A percentile compares a stretch with the other conserved stretches of the same genome.
Conservation (phyloP, 352 stramenopile species). For the Pythium apleroticum region DNA sequence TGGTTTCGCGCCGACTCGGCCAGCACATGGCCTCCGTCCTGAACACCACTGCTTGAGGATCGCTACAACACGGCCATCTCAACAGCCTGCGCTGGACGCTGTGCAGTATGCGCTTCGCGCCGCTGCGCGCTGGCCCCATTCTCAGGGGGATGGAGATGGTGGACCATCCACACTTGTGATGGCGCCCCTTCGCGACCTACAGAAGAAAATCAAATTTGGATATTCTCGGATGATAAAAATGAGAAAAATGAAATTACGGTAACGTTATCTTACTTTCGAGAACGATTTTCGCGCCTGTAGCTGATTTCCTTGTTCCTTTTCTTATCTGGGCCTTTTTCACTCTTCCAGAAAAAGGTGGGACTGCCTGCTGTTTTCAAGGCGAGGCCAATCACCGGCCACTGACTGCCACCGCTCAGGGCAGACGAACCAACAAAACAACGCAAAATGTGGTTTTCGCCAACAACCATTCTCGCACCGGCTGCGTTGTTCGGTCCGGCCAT, state of each 20-base stretch:
- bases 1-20: neutral
- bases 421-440: conserved; percentile 13
- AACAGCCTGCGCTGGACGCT: neutral
- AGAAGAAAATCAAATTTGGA: conserved; percentile 1
- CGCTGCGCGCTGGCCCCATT: neutral
- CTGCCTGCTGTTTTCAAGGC: conserved; percentile 9
- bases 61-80: neutral
- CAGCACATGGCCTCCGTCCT: too few species aligned
- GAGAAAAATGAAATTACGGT: neutral
- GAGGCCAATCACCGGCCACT: conserved; percentile 3
- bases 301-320: neutral
- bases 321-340: neutral
- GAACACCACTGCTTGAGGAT: neutral
- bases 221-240: neutral
- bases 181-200: neutral
- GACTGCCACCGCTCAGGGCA: neutral
- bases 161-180: neutral
- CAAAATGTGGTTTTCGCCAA: conserved; percentile 5
- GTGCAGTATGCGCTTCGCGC: neutral
- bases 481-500: conserved; percentile 3
- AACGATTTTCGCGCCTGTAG: neutral
- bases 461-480: conserved; percentile 15
- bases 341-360: neutral
- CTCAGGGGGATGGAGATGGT: neutral
- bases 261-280: neutral